phyloP scores from a whole-genome alignment of 805 yeast species.

The Kodamaea restingae region DNA sequence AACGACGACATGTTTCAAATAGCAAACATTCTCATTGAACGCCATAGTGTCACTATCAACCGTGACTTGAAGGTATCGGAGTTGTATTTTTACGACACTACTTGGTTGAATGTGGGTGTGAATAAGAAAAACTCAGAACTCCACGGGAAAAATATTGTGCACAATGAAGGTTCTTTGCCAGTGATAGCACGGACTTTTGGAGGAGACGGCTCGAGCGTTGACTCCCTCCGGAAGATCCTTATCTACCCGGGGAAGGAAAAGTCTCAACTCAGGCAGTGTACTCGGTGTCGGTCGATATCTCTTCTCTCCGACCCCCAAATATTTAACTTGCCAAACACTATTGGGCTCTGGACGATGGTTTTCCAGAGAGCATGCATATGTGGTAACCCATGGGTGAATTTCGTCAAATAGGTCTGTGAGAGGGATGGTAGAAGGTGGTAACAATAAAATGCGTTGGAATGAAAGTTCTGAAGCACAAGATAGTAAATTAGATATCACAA shows the following conservation, averaged over 20 bases:
- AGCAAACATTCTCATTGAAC: constrained; percentile 42
- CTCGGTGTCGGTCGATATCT: constrained; percentile 42
- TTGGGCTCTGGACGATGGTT: constrained; percentile 55
- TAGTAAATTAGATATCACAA: too few relatives aligned
- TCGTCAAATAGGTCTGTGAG: not conserved
- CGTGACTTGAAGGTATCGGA: constrained; percentile 49
- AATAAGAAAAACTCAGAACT: constrained; percentile 8
- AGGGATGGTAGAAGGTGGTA: not conserved
- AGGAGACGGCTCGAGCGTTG: constrained; percentile 26
- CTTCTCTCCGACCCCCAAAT: constrained; percentile 36
- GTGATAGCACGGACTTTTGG: constrained; percentile 22
- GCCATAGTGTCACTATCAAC: constrained; percentile 40
- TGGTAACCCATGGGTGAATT: constrained; percentile 70
- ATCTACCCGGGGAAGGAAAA: constrained; percentile 14
- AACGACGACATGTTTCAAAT: constrained; percentile 43
- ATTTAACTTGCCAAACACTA: constrained; percentile 28
- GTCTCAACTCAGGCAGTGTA: constrained; percentile 32
- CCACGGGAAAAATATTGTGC: constrained; percentile 1
- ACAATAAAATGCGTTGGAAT: too few relatives aligned
- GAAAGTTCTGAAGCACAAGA: too few relatives aligned
- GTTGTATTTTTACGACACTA: constrained; percentile 59
- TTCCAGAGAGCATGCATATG: constrained; percentile 74
- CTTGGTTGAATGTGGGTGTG: constrained; percentile 55
- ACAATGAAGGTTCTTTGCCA: not conserved
- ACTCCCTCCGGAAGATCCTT: constrained; percentile 35